Conservation (phyloP, 2,329 filamentous ascomycete species). For the Colletotrichum sp. region DNA sequence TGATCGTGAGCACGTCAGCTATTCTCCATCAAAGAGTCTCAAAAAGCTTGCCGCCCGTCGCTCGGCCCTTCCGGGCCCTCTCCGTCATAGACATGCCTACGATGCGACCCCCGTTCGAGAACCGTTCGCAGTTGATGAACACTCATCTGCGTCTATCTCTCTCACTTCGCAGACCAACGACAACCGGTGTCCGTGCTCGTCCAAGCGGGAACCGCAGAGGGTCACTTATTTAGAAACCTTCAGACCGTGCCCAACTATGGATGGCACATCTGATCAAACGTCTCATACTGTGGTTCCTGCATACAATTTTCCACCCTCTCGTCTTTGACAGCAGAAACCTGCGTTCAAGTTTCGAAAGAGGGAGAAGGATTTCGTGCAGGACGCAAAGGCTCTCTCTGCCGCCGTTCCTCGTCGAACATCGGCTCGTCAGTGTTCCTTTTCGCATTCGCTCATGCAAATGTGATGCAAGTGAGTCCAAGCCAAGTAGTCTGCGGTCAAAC, state of each 20-base stretch:
- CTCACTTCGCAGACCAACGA: neutral
- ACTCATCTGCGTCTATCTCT: neutral
- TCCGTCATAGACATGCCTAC: neutral
- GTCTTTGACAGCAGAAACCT: neutral
- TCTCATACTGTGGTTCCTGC: neutral
- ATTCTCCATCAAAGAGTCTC: neutral
- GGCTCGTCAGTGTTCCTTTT: neutral
- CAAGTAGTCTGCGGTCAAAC: neutral
- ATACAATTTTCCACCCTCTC: neutral
- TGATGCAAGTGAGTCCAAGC: neutral
- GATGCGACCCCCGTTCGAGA: neutral
- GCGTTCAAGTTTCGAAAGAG: neutral
- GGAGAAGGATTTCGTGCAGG: neutral
- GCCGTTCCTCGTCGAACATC: neutral
- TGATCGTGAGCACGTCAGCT: neutral
- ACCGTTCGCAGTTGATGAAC: neutral
- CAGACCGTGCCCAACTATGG: neutral
- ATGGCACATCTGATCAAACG: conserved; percentile 19
- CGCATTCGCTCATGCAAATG: neutral
- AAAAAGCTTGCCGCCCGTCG: neutral
- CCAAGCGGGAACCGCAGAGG: neutral
- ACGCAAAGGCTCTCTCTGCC: neutral
- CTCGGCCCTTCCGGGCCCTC: neutral
- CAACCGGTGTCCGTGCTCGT: conserved; percentile 12
- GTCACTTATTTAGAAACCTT: conserved; percentile 2